phyloP scores from a whole-genome alignment of 129 eudicot species.

The sunflower (Helianthus annuus) region HanXRQr2.0-SUNRISE NC_035445.2:161475645-161476144 shows the following conservation, averaged over 20 bases:
- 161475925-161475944: background rate
- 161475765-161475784: too few species aligned
- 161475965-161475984: too few species aligned
- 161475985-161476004: background rate
- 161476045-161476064: background rate
- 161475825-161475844: background rate
- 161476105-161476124: slow-evolving; percentile 29
- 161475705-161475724: too few species aligned
- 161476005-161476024: too few species aligned
- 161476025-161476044: too few species aligned
- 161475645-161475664: too few species aligned
- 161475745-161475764: too few species aligned
- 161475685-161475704: too few species aligned
- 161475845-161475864: background rate
- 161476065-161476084: background rate
- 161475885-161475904: background rate
- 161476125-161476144: slow-evolving; percentile 15
- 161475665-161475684: too few species aligned
- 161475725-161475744: too few species aligned
- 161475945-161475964: background rate
- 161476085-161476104: background rate
- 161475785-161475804: too few species aligned
- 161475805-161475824: background rate
- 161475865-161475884: background rate
- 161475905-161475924: background rate